Evolutionary conservation across 345 rosid genomes (phyloP), one percentile per base, ranked within the genome.

Genomic region (Reutealis trisperma): DNA sequence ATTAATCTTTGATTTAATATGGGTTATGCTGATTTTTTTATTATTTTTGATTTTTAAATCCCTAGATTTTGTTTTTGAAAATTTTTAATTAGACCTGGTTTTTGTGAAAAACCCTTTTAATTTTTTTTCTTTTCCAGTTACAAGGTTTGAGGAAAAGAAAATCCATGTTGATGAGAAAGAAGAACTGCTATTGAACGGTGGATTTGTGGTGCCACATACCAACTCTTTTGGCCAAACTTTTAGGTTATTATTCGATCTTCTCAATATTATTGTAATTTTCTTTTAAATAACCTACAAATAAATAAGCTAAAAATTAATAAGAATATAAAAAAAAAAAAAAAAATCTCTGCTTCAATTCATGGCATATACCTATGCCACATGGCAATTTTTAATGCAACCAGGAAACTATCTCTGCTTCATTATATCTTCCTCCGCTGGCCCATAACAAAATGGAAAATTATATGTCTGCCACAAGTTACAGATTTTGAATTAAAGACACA

Each of bases 141-240:
- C 79, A 85, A 87, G 77, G 4, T 74, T 64, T 30, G 81, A 81
- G 75, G 90, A 84, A 81, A 83, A 86, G 86, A 80, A 79, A 66
- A 70, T 41, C 30, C 80, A 54, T 9, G 75, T 57, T 64, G 86
- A 83, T 54, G 82, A 87, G 75, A 86, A 83, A 71, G 87, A 84
- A 83, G 86, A 84, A 83, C 49, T 86, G 75, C 81, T 80, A 30
- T 70, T 83, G 58, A 89, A 88, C 49, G 85, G 85, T 70, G 90
- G 89, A 69, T 94, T 91, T 81, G 79, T 77, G 80, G 85, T 85
- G 85, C 91, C 96, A 47, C 63, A 83, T 0, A 83, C 89, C 63
- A 95, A 95, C 75, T 85, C 99, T 11, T 95, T 91, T 82, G 99
- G 98, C 75, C 95, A 89, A 65, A 88, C 88, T 47, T 95, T 95